Base-by-base conservation (phyloP, 2,329 filamentous ascomycete species). In the Cordyceps militaris region DNA sequence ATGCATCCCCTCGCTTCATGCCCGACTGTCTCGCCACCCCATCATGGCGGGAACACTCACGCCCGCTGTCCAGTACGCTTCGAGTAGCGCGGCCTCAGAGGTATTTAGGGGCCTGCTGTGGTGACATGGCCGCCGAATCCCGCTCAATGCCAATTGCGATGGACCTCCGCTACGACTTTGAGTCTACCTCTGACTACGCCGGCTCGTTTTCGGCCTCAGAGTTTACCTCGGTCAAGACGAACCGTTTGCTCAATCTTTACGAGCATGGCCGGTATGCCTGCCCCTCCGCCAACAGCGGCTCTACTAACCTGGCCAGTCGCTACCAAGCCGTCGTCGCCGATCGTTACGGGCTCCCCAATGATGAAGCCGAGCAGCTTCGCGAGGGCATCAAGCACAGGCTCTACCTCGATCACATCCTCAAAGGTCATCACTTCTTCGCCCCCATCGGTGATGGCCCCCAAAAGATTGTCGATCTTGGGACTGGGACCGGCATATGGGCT, bases 401-500 rank as follows among this genome's bases (percentile, higher is more conserved):
- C 58, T 72, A 71, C 59, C 70, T 81, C 44, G 75, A 78, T 42
- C 75, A 83, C 53, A 64, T 80, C 10, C 66, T 79, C 7, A 66
- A 71, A 11, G 76, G 74, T 36, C 69, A 70, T 26, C 66, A 77
- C 11, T 74, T 71, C 57, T 58, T 76, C 0, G 71, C 78, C 1
- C 78, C 78, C 6, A 71, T 81, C 19, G 73, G 71, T 21, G 64
- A 71, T 24, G 66, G 69, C 23, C 76, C 76, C 2, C 77, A 79
- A 49, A 79, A 75, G 61, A 78, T 81, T 58, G 67, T 80, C 36
- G 77, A 80, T 59, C 64, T 80, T 16, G 78, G 78, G 26, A 79
- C 77, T 4, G 78, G 78, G 6, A 76, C 75, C 32, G 76, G 76
- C 28, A 73, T 82, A 43, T 85, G 82, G 82, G 81, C 81, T 2